Evolutionary conservation across 805 yeast species (phyloP).

Genomic region (Candida multigemmis): DNA sequence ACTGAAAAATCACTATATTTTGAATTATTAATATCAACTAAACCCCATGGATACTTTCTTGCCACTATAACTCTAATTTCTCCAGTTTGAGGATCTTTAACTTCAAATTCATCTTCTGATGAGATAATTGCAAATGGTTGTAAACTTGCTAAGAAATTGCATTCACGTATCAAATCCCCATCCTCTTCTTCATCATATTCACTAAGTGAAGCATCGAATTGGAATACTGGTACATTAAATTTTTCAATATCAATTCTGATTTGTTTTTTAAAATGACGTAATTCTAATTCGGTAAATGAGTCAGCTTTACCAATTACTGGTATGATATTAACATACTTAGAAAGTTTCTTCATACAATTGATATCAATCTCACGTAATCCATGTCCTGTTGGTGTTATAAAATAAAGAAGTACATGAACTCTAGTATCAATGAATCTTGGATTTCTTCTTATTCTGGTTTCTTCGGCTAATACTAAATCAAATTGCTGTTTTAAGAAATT

Average conservation of each 20-base stretch:
- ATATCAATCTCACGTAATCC: constrained; percentile 73
- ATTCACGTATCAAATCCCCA: constrained; percentile 67
- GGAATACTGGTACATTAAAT: constrained; percentile 66
- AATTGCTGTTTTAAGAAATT: constrained; percentile 68
- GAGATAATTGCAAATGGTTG: constrained; percentile 74
- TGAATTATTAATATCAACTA: constrained; percentile 45
- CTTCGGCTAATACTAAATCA: constrained; percentile 74
- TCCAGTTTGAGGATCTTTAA: constrained; percentile 36
- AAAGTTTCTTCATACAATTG: constrained; percentile 57
- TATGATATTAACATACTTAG: constrained; percentile 69
- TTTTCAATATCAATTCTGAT: constrained; percentile 55
- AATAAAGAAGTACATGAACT: constrained; percentile 71
- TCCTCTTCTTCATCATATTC: constrained; percentile 65
- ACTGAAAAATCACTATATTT: constrained; percentile 44
- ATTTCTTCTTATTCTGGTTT: constrained; percentile 77
- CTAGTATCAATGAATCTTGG: constrained; percentile 74
- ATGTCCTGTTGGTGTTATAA: constrained; percentile 73
- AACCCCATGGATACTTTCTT: constrained; percentile 75
- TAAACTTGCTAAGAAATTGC: constrained; percentile 46
- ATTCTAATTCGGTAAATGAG: constrained; percentile 60
- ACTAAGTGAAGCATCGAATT: constrained; percentile 45
- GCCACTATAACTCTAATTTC: constrained; percentile 35
- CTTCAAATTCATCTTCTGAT: constrained; percentile 48
- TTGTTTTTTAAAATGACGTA: constrained; percentile 49
- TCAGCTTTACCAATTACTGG: constrained; percentile 83